These are phyloP conservation scores for Suillus clintonianus DNA, from an alignment of 768 basidiomycete species.

Conservation along the genomic window DNA sequence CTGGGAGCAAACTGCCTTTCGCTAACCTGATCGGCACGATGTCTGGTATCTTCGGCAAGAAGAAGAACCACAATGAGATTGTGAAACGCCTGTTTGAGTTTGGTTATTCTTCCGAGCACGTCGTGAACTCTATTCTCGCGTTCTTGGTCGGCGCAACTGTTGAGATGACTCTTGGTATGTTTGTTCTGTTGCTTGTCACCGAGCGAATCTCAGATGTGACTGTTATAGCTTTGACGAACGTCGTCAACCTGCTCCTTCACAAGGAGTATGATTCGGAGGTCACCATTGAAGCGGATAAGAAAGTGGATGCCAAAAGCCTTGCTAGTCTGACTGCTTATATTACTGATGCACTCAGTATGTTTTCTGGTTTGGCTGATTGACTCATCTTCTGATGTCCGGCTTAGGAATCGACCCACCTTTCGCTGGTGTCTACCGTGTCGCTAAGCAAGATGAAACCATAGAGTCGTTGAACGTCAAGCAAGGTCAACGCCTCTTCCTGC, in stretches of 20 bases:
- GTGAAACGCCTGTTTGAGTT: conserved; percentile 58
- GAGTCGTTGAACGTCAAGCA: conserved; percentile 44
- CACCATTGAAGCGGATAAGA: conserved; percentile 30
- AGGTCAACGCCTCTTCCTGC: conserved; percentile 60
- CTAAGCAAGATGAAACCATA: conserved; percentile 46
- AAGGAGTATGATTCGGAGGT: conserved; percentile 43
- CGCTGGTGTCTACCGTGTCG: conserved; percentile 64
- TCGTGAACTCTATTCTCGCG: conserved; percentile 71
- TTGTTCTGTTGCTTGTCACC: not conserved
- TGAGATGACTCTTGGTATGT: conserved; percentile 68
- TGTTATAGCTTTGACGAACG: conserved; percentile 58
- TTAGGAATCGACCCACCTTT: conserved; percentile 75
- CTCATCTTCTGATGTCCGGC: conserved; percentile 6
- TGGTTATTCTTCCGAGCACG: conserved; percentile 57
- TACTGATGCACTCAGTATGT: conserved; percentile 71
- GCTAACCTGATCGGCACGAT: conserved; percentile 48
- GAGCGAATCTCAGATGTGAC: not conserved
- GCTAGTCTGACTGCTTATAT: conserved; percentile 54
- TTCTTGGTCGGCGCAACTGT: conserved; percentile 67
- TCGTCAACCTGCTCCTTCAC: conserved; percentile 65
- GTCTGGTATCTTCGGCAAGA: conserved; percentile 49
- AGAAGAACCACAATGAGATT: conserved; percentile 49
- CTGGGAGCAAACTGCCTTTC: conserved; percentile 40
- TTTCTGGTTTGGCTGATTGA: not conserved
- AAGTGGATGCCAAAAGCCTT: conserved; percentile 35